Evolutionary conservation across 371 early-diverging fungal species (phyloP).

Genomic region (Apophysomyces ossiformis): DNA sequence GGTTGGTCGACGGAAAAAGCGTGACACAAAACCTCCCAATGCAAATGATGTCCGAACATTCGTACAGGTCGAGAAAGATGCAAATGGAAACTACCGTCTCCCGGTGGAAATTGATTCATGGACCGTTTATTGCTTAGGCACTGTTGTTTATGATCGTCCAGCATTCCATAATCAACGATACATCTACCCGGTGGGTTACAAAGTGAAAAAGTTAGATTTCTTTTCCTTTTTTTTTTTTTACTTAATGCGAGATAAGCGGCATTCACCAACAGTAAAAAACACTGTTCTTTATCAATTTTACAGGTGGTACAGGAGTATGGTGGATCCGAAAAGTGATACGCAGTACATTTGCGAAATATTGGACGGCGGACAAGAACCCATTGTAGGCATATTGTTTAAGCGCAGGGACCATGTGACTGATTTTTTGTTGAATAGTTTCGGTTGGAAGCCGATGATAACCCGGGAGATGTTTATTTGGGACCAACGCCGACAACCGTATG

Average conservation of each 20-base stretch:
- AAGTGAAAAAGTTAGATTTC: slow-evolving; percentile 49
- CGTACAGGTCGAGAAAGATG: slow-evolving; percentile 67
- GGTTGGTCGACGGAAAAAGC: slow-evolving; percentile 26
- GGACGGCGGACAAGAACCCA: slow-evolving; percentile 84
- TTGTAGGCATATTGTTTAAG: slow-evolving; percentile 20
- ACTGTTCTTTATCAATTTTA: not conserved
- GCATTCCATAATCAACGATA: slow-evolving; percentile 91
- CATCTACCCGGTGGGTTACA: slow-evolving; percentile 92
- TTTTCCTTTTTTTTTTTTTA: not conserved
- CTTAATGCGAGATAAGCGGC: not conserved
- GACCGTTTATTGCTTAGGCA: slow-evolving; percentile 77
- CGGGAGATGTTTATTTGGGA: slow-evolving; percentile 42
- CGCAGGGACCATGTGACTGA: not conserved
- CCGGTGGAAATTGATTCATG: slow-evolving; percentile 86
- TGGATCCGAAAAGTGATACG: slow-evolving; percentile 69
- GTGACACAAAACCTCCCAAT: slow-evolving; percentile 25
- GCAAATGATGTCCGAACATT: slow-evolving; percentile 38
- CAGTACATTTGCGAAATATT: slow-evolving; percentile 82
- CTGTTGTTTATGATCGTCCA: slow-evolving; percentile 78
- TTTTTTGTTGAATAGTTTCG: slow-evolving; percentile 35
- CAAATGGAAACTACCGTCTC: slow-evolving; percentile 72
- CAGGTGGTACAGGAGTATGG: slow-evolving; percentile 80
- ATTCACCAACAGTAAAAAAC: slow-evolving; percentile 1
- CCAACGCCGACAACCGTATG: slow-evolving; percentile 59
- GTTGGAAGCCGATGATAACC: slow-evolving; percentile 56